These are phyloP conservation scores for Nyctanthes arbortristis DNA, from an alignment of 257 asterid genomes.

Conservation along the genomic window DNA sequence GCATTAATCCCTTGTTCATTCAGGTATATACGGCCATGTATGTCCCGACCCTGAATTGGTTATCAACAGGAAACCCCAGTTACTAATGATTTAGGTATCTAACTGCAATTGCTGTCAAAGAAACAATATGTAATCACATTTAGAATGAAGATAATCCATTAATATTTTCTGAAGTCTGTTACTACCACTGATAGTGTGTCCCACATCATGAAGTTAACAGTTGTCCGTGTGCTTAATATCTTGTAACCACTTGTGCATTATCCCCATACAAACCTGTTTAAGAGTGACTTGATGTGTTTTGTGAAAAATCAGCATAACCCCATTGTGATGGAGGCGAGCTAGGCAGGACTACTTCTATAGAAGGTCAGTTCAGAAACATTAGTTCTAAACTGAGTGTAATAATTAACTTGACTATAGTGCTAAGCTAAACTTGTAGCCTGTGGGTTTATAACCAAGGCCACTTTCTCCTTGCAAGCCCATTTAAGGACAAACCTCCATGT, in stretches of 20 bases:
- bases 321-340: background rate
- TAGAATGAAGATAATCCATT: background rate
- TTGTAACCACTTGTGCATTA: background rate
- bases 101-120: slow-evolving; percentile 1
- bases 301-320: background rate
- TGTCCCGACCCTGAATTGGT: slow-evolving; percentile 66
- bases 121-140: background rate
- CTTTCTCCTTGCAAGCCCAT: background rate
- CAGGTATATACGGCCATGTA: slow-evolving; percentile 89
- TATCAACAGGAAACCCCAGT: slow-evolving; percentile 16
- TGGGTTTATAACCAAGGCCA: background rate
- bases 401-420: background rate
- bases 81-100: background rate
- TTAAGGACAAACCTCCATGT: background rate
- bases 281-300: background rate
- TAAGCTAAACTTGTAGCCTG: background rate
- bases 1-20: slow-evolving; percentile 96
- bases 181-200: background rate
- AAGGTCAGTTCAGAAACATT: background rate
- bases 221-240: background rate
- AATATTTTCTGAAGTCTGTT: background rate
- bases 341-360: background rate
- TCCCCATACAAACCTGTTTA: background rate
- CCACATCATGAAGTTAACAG: background rate
- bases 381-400: background rate